Base-by-base conservation (phyloP, 768 basidiomycete genomes). In the Epithele typhae region DNA sequence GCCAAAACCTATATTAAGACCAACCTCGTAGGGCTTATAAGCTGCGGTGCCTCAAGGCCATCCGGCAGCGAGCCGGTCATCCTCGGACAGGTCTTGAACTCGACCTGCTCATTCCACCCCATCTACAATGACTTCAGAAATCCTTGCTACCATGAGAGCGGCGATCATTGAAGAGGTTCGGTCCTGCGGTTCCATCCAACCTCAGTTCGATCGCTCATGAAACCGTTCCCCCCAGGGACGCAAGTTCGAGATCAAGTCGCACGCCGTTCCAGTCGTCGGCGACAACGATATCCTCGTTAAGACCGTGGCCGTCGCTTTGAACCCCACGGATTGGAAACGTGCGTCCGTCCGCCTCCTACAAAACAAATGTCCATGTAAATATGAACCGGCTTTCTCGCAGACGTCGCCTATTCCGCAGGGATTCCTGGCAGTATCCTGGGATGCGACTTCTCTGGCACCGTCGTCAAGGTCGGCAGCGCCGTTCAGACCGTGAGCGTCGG, bases 381-480 rank as follows among this genome's bases (percentile, higher is more conserved):
- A 45, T 11, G 18, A 18, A 37, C 19, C 6, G 8, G 17, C n/a
- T 23, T 22, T 12, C 8, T 18, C 37, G 19, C 43, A 54, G 53
- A 47, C 30, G 51, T 52, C 23, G 49, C 49, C 33, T 22, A 11
- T 10, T 18, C 14, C 14, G 18, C 25, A 12, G 46, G 46, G 5
- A 35, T 42, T 1, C 52, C 43, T 4, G 60, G 57, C 18, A 39
- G 49, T 2, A 27, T 59, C 38, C 35, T 53, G 6, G 62, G 62
- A 15, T 54, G 54, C 49, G 62, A 62, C 40, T 62, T 50, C 32
- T 55, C 61, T 17, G 62, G 62, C 11, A 44, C 30, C 24, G 56
- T 63, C 34, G 56, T 55, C 25, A 44, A 54, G 33, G 37, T 53
- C 0, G 60, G 62, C 5, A 42, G 43, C 8, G 49, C 49, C 30